Evolutionary conservation across 2,329 filamentous ascomycete species (phyloP).

Genomic region (Davidsoniella neocaledoniae): DNA sequence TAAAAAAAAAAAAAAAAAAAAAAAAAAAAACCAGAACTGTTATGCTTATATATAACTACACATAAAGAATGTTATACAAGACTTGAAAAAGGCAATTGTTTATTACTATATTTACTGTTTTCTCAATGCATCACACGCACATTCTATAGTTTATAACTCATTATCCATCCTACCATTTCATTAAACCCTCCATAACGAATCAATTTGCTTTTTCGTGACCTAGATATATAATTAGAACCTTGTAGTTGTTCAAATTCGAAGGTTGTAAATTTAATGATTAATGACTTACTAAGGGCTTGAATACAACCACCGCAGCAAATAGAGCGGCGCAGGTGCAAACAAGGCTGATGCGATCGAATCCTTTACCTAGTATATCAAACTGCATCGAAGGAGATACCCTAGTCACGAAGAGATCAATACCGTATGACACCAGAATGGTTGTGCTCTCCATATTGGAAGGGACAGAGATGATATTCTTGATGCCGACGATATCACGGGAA

Average conservation of each 20-base stretch:
- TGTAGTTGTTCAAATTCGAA: neutral
- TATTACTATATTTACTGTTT: too few species aligned
- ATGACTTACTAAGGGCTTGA: slow-evolving; percentile 66
- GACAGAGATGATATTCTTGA: slow-evolving; percentile 54
- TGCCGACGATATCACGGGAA: slow-evolving; percentile 61
- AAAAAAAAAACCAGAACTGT: too few species aligned
- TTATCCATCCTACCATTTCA: neutral
- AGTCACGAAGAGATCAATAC: slow-evolving; percentile 76
- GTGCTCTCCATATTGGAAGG: slow-evolving; percentile 83
- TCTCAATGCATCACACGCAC: too few species aligned
- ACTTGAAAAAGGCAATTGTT: too few species aligned
- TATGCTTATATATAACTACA: too few species aligned
- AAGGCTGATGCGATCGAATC: slow-evolving; percentile 81
- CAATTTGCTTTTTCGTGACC: slow-evolving; percentile 51
- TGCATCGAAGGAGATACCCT: slow-evolving; percentile 71
- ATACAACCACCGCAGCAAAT: slow-evolving; percentile 54
- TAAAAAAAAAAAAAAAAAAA: too few species aligned
- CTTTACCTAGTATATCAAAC: slow-evolving; percentile 85
- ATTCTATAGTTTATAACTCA: too few species aligned
- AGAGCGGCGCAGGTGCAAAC: slow-evolving; percentile 70
- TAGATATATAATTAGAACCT: slow-evolving; percentile 22
- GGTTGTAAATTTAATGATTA: neutral
- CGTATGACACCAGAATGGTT: slow-evolving; percentile 74
- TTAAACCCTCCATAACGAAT: slow-evolving; percentile 39
- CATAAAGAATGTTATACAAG: too few species aligned